Conservation (phyloP, 108 stramenopile species). For the Cyclotella choctawhatcheeana region DNA sequence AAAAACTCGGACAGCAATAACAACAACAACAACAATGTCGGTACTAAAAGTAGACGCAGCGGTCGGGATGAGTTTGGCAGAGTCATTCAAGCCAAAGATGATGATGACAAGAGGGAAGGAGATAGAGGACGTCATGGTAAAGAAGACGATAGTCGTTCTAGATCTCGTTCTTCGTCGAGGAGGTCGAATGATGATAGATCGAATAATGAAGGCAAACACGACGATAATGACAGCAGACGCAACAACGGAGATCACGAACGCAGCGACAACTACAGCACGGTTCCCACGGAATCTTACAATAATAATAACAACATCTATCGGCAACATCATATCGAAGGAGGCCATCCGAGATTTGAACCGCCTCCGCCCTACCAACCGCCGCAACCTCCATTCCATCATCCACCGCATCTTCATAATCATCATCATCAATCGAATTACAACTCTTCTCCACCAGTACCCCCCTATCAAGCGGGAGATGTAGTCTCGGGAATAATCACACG, state of each 20-base stretch:
- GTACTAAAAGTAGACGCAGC: not conserved
- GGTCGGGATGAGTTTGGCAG: conserved; percentile 42
- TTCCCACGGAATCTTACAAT: no score
- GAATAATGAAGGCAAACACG: no score
- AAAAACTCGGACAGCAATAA: conserved; percentile 16
- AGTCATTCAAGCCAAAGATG: not conserved
- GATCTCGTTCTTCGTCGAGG: not conserved
- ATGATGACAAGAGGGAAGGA: conserved; percentile 51
- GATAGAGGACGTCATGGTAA: not conserved
- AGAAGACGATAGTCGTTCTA: not conserved
- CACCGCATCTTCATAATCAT: not conserved
- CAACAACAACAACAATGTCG: conserved; percentile 2
- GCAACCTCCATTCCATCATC: conserved; percentile 10
- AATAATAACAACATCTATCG: no score
- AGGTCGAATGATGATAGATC: not conserved
- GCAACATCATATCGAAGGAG: no score
- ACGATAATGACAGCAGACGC: no score
- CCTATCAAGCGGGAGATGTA: conserved; percentile 49
- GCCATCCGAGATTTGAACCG: not conserved
- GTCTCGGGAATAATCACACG: conserved; percentile 65
- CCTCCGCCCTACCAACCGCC: not conserved
- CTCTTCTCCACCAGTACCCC: conserved; percentile 20
- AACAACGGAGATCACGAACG: no score
- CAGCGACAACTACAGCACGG: no score
- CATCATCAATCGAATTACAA: not conserved